A percentile compares a stretch with the other conserved stretches of the same genome.
Conservation (phyloP, 2,329 filamentous ascomycete species). For the Colletotrichum cereale region DNA sequence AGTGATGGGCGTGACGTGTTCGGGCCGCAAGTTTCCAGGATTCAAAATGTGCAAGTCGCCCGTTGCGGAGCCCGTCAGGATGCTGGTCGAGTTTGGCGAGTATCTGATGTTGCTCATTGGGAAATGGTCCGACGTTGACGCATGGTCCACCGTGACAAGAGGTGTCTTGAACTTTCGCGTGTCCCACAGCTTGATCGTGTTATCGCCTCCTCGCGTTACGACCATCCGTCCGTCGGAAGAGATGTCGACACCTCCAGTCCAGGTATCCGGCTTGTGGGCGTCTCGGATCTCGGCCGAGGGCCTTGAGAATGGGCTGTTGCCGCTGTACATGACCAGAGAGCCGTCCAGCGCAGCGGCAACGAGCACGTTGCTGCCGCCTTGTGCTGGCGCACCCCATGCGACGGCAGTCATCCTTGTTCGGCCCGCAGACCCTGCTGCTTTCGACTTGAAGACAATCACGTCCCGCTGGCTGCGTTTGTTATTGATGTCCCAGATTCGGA, state of each 20-base stretch:
- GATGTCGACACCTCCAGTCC: slow-evolving; percentile 93
- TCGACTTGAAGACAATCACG: slow-evolving; percentile 95
- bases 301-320: slow-evolving; percentile 86
- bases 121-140: slow-evolving; percentile 86
- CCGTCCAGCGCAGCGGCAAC: slow-evolving; percentile 90
- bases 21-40: slow-evolving; percentile 86
- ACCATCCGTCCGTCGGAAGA: slow-evolving; percentile 92
- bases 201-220: slow-evolving; percentile 90
- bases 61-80: slow-evolving; percentile 88
- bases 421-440: slow-evolving; percentile 86
- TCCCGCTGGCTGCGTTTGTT: slow-evolving; percentile 91
- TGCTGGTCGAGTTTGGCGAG: slow-evolving; percentile 83
- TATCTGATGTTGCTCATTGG: slow-evolving; percentile 90
- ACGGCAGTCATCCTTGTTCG: slow-evolving; percentile 95
- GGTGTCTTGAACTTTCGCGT: slow-evolving; percentile 94
- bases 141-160: slow-evolving; percentile 81
- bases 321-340: slow-evolving; percentile 90
- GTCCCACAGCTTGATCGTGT: slow-evolving; percentile 96
- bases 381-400: slow-evolving; percentile 81
- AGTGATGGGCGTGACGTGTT: slow-evolving; percentile 90
- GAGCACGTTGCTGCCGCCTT: slow-evolving; percentile 83
- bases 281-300: slow-evolving; percentile 86
- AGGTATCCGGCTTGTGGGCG: slow-evolving; percentile 85
- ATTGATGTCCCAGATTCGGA: slow-evolving; percentile 98
- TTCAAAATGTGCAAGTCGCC: slow-evolving; percentile 95